Conservation (phyloP, 169 alveolate genomes). For the Cryptosporidium muris region DNA sequence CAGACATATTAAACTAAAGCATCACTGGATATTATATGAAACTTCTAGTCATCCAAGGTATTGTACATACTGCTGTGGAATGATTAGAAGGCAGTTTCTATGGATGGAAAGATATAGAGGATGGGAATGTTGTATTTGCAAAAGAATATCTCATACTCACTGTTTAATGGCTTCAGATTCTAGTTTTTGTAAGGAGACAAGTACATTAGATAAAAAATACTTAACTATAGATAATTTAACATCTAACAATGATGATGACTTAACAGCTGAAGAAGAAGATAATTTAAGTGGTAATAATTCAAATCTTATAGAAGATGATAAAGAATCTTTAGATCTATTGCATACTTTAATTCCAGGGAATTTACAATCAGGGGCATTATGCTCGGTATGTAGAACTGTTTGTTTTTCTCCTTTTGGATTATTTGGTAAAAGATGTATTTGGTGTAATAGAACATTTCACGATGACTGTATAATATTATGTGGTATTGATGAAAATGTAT, state of each 20-base stretch:
- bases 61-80: constrained; percentile 62
- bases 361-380: constrained; percentile 59
- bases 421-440: constrained; percentile 70
- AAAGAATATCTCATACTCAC: constrained; percentile 54
- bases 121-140: constrained; percentile 62
- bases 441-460: constrained; percentile 78
- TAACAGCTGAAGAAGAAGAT: too few species aligned
- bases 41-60: constrained; percentile 62
- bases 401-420: constrained; percentile 68
- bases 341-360: constrained; percentile 43
- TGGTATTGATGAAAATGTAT: constrained; percentile 14
- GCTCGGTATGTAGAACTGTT: constrained; percentile 51
- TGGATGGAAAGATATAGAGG: constrained; percentile 58
- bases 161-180: constrained; percentile 68
- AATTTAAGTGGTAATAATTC: too few species aligned
- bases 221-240: neutral
- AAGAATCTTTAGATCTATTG: neutral
- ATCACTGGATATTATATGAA: constrained; percentile 61
- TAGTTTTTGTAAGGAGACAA: constrained; percentile 30
- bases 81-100: constrained; percentile 45
- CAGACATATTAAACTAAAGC: constrained; percentile 64
- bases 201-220: neutral
- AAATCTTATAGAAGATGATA: neutral
- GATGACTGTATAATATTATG: constrained; percentile 62
- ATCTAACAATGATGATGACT: neutral